phyloP scores from a whole-genome alignment of 805 yeast genomes.

The Suhomyces prunicola region DNA sequence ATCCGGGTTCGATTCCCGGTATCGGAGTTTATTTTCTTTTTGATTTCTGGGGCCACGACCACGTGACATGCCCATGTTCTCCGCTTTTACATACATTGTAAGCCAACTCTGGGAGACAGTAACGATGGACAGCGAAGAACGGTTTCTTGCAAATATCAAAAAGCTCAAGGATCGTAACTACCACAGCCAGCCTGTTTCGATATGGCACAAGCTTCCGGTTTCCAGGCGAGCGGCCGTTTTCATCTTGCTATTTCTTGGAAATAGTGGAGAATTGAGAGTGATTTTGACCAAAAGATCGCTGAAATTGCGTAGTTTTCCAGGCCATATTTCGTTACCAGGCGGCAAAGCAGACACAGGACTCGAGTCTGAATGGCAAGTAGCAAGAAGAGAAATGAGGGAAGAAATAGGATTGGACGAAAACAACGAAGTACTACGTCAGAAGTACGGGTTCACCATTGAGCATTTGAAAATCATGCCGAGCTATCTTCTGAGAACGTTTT shows the following conservation, averaged over 20 bases:
- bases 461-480: conserved; percentile 66
- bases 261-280: conserved; percentile 72
- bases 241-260: conserved; percentile 68
- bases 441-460: conserved; percentile 58
- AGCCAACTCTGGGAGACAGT: neutral
- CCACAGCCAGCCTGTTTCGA: conserved; percentile 26
- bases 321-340: conserved; percentile 92
- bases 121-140: conserved; percentile 13
- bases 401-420: conserved; percentile 72
- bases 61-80: neutral
- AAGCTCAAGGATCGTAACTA: conserved; percentile 32
- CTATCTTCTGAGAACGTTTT: conserved; percentile 75
- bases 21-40: neutral
- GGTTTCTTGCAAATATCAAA: conserved; percentile 28
- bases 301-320: conserved; percentile 69
- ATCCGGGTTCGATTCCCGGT: conserved; percentile 7
- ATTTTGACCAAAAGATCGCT: conserved; percentile 76
- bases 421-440: conserved; percentile 39
- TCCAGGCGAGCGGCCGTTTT: conserved; percentile 77
- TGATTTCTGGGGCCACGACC: neutral
- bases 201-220: conserved; percentile 67
- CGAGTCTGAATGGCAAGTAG: conserved; percentile 67
- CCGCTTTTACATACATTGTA: neutral
- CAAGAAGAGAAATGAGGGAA: conserved; percentile 81
- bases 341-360: conserved; percentile 77